A percentile compares a stretch with the other conserved stretches of the same genome.
Evolutionary conservation across 73 alveolate species (phyloP).

Genomic region (Paraurostyla sp.): DNA sequence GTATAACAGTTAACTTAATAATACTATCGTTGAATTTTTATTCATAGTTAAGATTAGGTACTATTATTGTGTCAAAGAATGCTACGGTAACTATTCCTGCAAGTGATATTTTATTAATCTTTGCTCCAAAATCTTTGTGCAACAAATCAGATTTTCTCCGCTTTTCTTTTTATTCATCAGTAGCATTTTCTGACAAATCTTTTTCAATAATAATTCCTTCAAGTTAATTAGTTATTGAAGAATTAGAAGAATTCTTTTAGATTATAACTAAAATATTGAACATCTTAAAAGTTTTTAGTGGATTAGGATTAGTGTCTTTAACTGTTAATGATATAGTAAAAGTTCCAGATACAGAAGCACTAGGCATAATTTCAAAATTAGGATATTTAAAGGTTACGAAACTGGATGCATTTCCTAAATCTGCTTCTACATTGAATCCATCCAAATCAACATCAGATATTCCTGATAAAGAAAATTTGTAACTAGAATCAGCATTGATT

Average conservation of each 20-base stretch:
- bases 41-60: neutral
- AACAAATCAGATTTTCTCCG: neutral
- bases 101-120: neutral
- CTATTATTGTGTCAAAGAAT: neutral
- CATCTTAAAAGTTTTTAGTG: neutral
- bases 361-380: neutral
- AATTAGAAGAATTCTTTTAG: neutral
- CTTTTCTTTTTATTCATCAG: neutral
- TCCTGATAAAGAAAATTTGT: neutral
- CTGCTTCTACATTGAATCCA: neutral
- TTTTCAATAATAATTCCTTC: neutral
- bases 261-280: neutral
- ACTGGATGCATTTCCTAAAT: neutral
- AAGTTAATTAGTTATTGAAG: neutral
- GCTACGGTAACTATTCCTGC: neutral
- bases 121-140: neutral
- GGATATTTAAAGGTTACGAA: neutral
- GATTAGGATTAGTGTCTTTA: conserved; percentile 27
- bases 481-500: neutral
- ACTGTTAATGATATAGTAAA: neutral
- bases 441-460: neutral
- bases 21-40: neutral
- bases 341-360: neutral
- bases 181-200: conserved; percentile 3
- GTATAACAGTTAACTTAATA: neutral